These are phyloP conservation scores for Breynia disticha DNA, from an alignment of 441 rosid genomes.

Conservation along the genomic window DNA sequence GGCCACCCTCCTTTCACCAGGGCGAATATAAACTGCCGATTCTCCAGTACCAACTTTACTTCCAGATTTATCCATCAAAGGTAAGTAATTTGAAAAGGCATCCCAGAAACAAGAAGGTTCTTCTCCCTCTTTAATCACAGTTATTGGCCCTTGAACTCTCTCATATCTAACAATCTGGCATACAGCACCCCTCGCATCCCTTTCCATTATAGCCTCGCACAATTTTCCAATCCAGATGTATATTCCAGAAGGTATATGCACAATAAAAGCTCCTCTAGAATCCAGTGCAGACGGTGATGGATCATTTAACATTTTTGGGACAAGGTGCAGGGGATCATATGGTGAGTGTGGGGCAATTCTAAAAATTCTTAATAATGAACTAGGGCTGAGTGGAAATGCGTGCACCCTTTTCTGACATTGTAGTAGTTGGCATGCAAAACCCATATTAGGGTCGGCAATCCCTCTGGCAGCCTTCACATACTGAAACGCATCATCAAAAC, in stretches of 20 bases:
- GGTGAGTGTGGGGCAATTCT: slow-evolving; percentile 91
- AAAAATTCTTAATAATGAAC: slow-evolving; percentile 82
- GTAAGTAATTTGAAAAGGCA: slow-evolving; percentile 62
- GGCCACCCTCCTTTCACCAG: slow-evolving; percentile 61
- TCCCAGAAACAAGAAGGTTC: slow-evolving; percentile 84
- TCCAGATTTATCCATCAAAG: slow-evolving; percentile 52
- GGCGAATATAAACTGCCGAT: slow-evolving; percentile 26
- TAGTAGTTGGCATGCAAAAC: slow-evolving; percentile 91
- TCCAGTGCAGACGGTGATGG: slow-evolving; percentile 71
- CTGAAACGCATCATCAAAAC: slow-evolving; percentile 95
- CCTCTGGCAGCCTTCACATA: slow-evolving; percentile 92
- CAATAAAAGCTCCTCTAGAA: slow-evolving; percentile 92
- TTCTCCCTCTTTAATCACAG: slow-evolving; percentile 72
- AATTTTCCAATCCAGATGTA: slow-evolving; percentile 81
- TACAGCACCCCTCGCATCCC: slow-evolving; percentile 91
- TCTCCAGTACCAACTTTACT: slow-evolving; percentile 24
- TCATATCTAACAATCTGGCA: slow-evolving; percentile 92
- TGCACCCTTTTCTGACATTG: slow-evolving; percentile 98
- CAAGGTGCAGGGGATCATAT: slow-evolving; percentile 95
- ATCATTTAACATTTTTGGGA: slow-evolving; percentile 80
- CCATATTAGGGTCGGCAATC: slow-evolving; percentile 98
- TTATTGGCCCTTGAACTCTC: slow-evolving; percentile 64
- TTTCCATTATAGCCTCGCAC: slow-evolving; percentile 80
- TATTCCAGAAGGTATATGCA: slow-evolving; percentile 73
- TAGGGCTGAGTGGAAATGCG: slow-evolving; percentile 92